Evolutionary conservation across 1,284 basidiomycete genomes (phyloP).

Genomic region (Leccinum pachyderme): DNA sequence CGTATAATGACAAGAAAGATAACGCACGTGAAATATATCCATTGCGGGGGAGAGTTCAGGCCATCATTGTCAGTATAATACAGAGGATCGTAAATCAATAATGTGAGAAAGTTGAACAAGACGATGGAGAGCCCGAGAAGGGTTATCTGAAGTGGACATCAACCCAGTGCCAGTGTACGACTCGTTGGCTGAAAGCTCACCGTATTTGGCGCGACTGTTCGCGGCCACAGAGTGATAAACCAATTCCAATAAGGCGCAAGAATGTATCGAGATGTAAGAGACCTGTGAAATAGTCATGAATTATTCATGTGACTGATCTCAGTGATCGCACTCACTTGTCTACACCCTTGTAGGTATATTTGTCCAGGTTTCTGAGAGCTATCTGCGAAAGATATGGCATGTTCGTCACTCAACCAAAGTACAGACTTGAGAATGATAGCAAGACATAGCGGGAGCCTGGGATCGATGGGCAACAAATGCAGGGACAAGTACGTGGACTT

Average conservation of each 20-base stretch:
- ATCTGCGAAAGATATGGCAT: constrained; percentile 56
- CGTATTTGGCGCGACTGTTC: constrained; percentile 86
- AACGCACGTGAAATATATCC: constrained; percentile 83
- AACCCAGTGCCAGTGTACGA: not conserved
- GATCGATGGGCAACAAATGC: too few relatives aligned
- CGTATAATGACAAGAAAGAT: constrained; percentile 10
- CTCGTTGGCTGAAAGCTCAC: constrained; percentile 45
- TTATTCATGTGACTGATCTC: too few relatives aligned
- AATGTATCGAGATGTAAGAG: constrained; percentile 74
- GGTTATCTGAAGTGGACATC: constrained; percentile 59
- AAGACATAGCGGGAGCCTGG: not conserved
- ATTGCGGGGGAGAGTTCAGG: constrained; percentile 64
- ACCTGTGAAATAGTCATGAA: constrained; percentile 43
- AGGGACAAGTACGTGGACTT: too few relatives aligned
- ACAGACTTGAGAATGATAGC: not conserved
- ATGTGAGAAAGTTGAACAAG: constrained; percentile 77
- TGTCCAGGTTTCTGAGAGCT: constrained; percentile 62
- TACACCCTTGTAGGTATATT: constrained; percentile 67
- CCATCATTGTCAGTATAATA: constrained; percentile 70
- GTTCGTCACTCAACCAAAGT: not conserved
- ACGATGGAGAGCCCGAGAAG: constrained; percentile 83
- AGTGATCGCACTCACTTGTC: constrained; percentile 54
- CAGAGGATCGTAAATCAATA: constrained; percentile 79
- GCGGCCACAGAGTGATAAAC: constrained; percentile 91
- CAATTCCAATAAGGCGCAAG: constrained; percentile 93